Base-by-base conservation (phyloP, 2,329 filamentous ascomycete species). In the Curvularia hawaiiensis region DNA sequence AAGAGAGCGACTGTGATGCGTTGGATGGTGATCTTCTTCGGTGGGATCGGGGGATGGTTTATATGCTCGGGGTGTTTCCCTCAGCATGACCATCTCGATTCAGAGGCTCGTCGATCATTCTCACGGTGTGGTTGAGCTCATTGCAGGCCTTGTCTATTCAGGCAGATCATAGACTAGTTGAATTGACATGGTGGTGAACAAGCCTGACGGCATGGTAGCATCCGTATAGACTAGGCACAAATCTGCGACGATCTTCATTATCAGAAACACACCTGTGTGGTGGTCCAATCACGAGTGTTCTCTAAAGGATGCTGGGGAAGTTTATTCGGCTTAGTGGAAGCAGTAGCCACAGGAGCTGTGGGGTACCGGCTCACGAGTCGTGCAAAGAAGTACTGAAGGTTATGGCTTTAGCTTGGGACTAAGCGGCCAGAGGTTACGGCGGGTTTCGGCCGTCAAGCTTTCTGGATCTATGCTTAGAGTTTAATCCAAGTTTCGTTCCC, bases 201-300 rank as follows among this genome's bases (percentile, higher is more conserved):
- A 28, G 5, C n/a, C 47, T 40, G 35, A 24, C 35, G n/a, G 35
- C 24, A 28, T n/a, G 35, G n/a, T 30, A 35, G 24, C 28, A 24
- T 33, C n/a, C 24, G 47, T 18, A 16, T 40, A n/a, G 47, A 30
- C 10, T 50, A 47, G 35, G 48, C 5, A 26, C 26, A 16, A 46
- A 38, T n/a, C 41, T 26, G 28, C n/a, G 53, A 31, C 33, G 48
- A 56, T 56, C 48, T 16, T 52, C 53, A 52, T 56, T 45, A 52
- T 11, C 24, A 8, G 41, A 18, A 38, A 10, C 39, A 30, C 31
- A 33, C 28, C 43, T 41, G 12, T 41, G 7, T 20, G 11, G 20
- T 24, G 11, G 35, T 12, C 48, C 49, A 51, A 46, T 41, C 31
- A 52, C 22, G 16, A 30, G 18, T 18, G 16, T 22, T 12, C 16